These are phyloP conservation scores for Hericium coralloides DNA, from an alignment of 768 basidiomycete genomes.

Conservation along the genomic window DNA sequence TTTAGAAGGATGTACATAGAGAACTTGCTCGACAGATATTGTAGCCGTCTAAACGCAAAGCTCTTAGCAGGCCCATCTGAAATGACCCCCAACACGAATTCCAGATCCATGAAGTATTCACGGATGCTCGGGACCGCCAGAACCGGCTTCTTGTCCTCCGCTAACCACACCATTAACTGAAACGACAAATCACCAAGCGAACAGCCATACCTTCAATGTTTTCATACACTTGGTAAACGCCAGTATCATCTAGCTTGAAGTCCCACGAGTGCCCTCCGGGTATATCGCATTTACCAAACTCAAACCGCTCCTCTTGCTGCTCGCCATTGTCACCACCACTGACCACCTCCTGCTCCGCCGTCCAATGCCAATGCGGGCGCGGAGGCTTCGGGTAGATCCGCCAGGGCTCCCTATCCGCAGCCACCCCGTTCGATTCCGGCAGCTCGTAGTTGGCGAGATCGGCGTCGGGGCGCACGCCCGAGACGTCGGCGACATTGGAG, in stretches of 20 bases:
- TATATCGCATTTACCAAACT: slow-evolving; percentile 63
- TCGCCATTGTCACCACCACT: slow-evolving; percentile 24
- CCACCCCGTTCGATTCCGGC: slow-evolving; percentile 15
- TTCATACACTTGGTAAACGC: slow-evolving; percentile 83
- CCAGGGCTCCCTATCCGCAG: slow-evolving; percentile 43
- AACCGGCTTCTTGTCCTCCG: slow-evolving; percentile 40
- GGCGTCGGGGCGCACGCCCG: slow-evolving; percentile 58
- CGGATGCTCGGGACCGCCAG: slow-evolving; percentile 79
- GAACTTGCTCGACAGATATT: slow-evolving; percentile 90
- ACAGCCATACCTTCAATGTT: slow-evolving; percentile 23
- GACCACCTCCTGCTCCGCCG: slow-evolving; percentile 36
- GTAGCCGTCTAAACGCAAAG: slow-evolving; percentile 86
- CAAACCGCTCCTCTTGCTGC: slow-evolving; percentile 41
- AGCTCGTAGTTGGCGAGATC: slow-evolving; percentile 21
- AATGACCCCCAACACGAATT: slow-evolving; percentile 84
- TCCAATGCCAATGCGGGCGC: slow-evolving; percentile 94
- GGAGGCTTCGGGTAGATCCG: slow-evolving; percentile 88
- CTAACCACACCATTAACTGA: slow-evolving; percentile 8
- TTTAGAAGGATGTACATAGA: slow-evolving; percentile 88
- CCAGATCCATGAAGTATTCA: slow-evolving; percentile 95
- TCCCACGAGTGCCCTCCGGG: slow-evolving; percentile 51
- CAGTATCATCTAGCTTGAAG: slow-evolving; percentile 75
- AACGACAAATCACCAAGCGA: neutral
- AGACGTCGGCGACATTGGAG: slow-evolving; percentile 52
- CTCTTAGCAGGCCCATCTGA: slow-evolving; percentile 94